Percentiles rank a stretch among this genome's conserved stretches.
Evolutionary conservation across 768 basidiomycete species (phyloP).

Genomic region (Podaxis mareebaensis): DNA sequence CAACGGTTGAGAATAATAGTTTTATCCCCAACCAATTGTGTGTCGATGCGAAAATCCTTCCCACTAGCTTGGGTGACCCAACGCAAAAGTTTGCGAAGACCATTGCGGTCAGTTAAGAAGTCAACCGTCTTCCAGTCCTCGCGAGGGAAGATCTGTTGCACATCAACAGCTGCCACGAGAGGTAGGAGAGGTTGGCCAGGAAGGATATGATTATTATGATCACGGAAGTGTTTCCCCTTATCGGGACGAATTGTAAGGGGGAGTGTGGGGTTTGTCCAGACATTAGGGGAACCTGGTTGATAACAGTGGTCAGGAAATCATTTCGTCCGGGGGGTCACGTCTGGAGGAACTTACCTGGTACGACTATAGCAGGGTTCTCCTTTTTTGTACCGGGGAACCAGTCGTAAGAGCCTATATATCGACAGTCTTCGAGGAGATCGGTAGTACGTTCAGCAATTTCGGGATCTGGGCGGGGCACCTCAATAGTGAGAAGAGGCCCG

Average conservation of each 20-base stretch:
- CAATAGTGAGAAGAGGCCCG: background rate
- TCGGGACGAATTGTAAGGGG: slow-evolving; percentile 60
- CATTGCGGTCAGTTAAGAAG: slow-evolving; percentile 65
- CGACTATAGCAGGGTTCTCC: slow-evolving; percentile 48
- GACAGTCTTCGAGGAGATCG: slow-evolving; percentile 30
- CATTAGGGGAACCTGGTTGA: slow-evolving; percentile 53
- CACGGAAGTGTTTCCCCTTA: slow-evolving; percentile 44
- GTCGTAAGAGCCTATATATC: slow-evolving; percentile 55
- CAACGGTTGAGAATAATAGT: slow-evolving; percentile 70
- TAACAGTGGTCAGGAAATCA: background rate
- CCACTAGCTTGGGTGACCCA: slow-evolving; percentile 42
- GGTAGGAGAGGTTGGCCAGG: slow-evolving; percentile 44
- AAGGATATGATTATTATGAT: slow-evolving; percentile 56
- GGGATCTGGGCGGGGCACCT: background rate
- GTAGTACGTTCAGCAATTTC: background rate
- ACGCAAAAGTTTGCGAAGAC: slow-evolving; percentile 59
- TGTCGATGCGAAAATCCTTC: slow-evolving; percentile 66
- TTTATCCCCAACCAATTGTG: slow-evolving; percentile 56
- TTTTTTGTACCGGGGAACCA: slow-evolving; percentile 38
- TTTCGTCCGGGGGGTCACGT: background rate
- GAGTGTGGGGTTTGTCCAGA: slow-evolving; percentile 48
- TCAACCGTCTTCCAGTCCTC: slow-evolving; percentile 43
- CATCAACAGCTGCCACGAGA: slow-evolving; percentile 59
- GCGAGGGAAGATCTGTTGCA: slow-evolving; percentile 30
- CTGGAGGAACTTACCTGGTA: slow-evolving; percentile 36